These are phyloP conservation scores for Rostrohypoxylon terebratum DNA, from an alignment of 495 filamentous ascomycete genomes.

Conservation along the genomic window DNA sequence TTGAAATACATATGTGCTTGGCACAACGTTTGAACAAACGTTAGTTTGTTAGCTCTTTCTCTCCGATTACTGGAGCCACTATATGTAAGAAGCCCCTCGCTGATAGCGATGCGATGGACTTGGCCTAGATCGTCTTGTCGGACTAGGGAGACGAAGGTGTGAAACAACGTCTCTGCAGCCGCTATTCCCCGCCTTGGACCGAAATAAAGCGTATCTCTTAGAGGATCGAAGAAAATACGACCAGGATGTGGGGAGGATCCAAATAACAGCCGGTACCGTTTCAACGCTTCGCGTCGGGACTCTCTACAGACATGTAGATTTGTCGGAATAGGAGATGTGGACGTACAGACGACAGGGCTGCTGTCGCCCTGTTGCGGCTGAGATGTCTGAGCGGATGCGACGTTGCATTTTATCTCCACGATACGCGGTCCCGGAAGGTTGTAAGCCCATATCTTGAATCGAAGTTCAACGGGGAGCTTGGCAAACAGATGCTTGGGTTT, in stretches of 20 bases:
- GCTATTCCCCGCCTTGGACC: slow-evolving; percentile 29
- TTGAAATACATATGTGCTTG: slow-evolving; percentile 25
- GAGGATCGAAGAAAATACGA: slow-evolving; percentile 40
- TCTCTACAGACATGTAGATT: slow-evolving; percentile 48
- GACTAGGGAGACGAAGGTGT: slow-evolving; percentile 29
- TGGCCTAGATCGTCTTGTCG: slow-evolving; percentile 37
- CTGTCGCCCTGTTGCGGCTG: neutral
- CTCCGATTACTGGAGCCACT: neutral
- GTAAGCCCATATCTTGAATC: slow-evolving; percentile 46
- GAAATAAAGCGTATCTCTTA: slow-evolving; percentile 48
- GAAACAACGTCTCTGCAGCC: slow-evolving; percentile 34
- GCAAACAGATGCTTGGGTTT: slow-evolving; percentile 39
- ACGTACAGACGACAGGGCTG: slow-evolving; percentile 20
- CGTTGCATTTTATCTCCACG: slow-evolving; percentile 40
- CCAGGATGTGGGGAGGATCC: slow-evolving; percentile 23
- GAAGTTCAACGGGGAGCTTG: slow-evolving; percentile 44
- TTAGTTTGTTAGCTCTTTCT: slow-evolving; percentile 17
- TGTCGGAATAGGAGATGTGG: slow-evolving; percentile 30
- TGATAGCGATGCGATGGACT: slow-evolving; percentile 47
- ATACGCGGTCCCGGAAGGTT: slow-evolving; percentile 44
- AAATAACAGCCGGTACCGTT: slow-evolving; percentile 38
- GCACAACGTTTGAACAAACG: slow-evolving; percentile 21
- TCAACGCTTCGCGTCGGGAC: slow-evolving; percentile 42
- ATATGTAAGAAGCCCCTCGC: slow-evolving; percentile 36
- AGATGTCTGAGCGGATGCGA: slow-evolving; percentile 2